phyloP scores from a whole-genome alignment of 495 filamentous ascomycete genomes.

The Penicillium lividum region DNA sequence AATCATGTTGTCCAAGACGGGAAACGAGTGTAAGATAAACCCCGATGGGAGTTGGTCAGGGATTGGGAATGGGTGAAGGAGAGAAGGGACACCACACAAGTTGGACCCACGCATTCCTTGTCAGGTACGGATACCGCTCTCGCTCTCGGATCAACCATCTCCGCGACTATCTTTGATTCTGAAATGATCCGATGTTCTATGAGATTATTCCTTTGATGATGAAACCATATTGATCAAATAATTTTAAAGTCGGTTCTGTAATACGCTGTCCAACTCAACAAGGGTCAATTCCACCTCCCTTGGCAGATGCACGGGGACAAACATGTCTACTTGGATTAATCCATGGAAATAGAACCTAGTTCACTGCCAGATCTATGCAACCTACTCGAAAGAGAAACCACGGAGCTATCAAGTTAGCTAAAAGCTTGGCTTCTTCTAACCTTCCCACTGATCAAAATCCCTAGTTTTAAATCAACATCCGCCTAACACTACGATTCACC shows the following conservation, averaged over 20 bases:
- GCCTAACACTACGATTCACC: constrained; percentile 42
- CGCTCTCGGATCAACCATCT: constrained; percentile 8
- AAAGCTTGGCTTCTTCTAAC: constrained; percentile 23
- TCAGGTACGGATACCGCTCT: constrained; percentile 7
- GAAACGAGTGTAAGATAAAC: constrained; percentile 1
- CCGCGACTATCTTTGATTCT: constrained; percentile 2
- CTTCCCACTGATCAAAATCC: constrained; percentile 43
- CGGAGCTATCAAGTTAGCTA: neutral
- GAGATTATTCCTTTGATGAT: too few relatives aligned
- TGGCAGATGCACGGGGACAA: too few relatives aligned
- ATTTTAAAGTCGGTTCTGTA: too few relatives aligned
- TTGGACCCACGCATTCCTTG: constrained; percentile 6
- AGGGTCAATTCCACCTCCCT: too few relatives aligned
- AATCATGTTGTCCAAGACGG: constrained; percentile 23
- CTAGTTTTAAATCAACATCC: constrained; percentile 46
- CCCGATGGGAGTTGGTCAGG: constrained; percentile 1
- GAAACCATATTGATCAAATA: too few relatives aligned
- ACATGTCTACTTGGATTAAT: too few relatives aligned
- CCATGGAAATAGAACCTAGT: too few relatives aligned
- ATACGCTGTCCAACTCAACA: too few relatives aligned
- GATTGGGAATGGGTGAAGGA: constrained; percentile 9
- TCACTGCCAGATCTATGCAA: too few relatives aligned
- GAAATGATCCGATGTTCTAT: too few relatives aligned
- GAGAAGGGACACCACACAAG: constrained; percentile 2
- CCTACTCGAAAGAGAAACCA: too few relatives aligned